Evolutionary conservation across 2,329 filamentous ascomycete genomes (phyloP).

Genomic region (Aspergillus calidoustus): DNA sequence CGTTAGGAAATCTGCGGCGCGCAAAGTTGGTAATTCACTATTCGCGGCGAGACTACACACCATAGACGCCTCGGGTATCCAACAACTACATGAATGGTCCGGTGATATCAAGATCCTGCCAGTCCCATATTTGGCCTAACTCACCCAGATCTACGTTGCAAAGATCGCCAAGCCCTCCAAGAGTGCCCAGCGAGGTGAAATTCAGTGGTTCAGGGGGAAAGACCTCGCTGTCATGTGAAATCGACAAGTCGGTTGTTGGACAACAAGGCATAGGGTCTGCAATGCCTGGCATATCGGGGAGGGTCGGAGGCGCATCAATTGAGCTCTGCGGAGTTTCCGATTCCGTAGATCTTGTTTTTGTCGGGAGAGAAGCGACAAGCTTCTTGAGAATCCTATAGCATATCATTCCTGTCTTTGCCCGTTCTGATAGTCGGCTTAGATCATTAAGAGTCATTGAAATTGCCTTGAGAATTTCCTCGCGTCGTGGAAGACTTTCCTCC

Average conservation of each 20-base stretch:
- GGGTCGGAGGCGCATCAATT: slow-evolving; percentile 5
- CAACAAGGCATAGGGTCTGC: background rate
- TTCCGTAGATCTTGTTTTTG: slow-evolving; percentile 3
- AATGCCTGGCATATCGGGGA: background rate
- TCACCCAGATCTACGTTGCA: slow-evolving; percentile 30
- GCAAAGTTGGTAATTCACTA: no score
- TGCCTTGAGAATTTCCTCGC: slow-evolving; percentile 46
- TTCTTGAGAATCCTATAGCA: slow-evolving; percentile 30
- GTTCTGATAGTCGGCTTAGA: slow-evolving; percentile 31
- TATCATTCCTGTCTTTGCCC: slow-evolving; percentile 31
- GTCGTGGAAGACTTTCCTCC: slow-evolving; percentile 46
- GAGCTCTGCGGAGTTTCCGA: slow-evolving; percentile 11
- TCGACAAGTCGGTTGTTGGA: background rate
- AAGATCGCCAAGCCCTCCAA: slow-evolving; percentile 8
- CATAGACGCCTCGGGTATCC: no score
- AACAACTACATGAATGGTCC: background rate
- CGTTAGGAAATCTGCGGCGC: no score
- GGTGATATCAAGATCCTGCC: slow-evolving; percentile 29
- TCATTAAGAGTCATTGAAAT: slow-evolving; percentile 45
- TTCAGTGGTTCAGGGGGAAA: background rate
- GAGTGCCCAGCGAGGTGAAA: background rate
- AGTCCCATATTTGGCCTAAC: slow-evolving; percentile 35
- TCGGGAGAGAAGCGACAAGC: slow-evolving; percentile 24
- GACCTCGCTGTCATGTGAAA: background rate
- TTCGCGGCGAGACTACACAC: no score